Evolutionary conservation across 139 green algal genomes (phyloP).

Genomic region (Ettlia oleoabundans): DNA sequence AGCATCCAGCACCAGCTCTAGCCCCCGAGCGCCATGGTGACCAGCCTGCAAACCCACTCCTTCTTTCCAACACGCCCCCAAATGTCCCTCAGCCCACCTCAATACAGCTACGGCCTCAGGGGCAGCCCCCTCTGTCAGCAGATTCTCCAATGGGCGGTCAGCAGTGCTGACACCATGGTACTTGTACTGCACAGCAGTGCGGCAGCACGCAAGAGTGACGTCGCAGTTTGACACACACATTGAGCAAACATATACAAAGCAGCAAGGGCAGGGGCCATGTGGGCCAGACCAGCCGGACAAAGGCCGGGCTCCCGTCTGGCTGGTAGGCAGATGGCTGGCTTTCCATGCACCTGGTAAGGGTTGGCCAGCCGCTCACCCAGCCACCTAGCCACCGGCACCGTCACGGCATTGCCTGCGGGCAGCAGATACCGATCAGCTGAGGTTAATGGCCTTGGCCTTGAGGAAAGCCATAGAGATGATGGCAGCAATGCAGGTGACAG

Average conservation of each 20-base stretch:
- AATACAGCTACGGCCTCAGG: background rate
- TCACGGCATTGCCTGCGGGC: slow-evolving; percentile 78
- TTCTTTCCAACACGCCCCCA: too few species aligned
- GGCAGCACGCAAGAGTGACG: background rate
- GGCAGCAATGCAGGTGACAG: too few species aligned
- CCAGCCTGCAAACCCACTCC: too few species aligned
- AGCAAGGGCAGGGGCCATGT: background rate
- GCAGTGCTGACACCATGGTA: slow-evolving; percentile 45
- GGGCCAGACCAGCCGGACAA: background rate
- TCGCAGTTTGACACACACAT: too few species aligned
- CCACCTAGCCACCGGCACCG: slow-evolving; percentile 81
- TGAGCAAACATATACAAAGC: too few species aligned
- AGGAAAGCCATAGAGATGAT: too few species aligned
- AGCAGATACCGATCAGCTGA: background rate
- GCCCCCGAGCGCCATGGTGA: too few species aligned
- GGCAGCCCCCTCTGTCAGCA: background rate
- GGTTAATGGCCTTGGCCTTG: too few species aligned
- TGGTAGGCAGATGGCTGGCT: too few species aligned
- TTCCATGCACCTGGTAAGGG: slow-evolving; percentile 64
- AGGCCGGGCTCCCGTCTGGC: background rate
- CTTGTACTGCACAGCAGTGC: slow-evolving; percentile 48
- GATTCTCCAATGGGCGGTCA: slow-evolving; percentile 34
- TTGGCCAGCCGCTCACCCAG: slow-evolving; percentile 71
- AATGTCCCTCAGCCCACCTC: slow-evolving; percentile 20
- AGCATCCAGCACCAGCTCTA: too few species aligned